Percentiles rank a stretch among this genome's conserved stretches.
phyloP scores from a whole-genome alignment of 2,329 filamentous ascomycete genomes.

The Rhinocladiella similis region DNA sequence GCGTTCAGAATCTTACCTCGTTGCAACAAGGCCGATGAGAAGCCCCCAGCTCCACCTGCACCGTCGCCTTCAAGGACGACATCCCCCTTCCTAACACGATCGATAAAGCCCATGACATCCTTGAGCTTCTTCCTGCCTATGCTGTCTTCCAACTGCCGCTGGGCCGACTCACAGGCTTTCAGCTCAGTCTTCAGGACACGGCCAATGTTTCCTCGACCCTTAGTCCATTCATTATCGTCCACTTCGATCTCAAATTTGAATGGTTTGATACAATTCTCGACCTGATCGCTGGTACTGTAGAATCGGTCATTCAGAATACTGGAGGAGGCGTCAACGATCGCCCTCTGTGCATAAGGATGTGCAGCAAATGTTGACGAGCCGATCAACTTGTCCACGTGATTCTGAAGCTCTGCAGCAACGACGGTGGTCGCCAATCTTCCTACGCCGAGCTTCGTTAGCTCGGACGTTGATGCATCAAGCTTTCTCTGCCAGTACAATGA shows the following conservation, averaged over 20 bases:
- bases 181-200: conserved; percentile 84
- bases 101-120: conserved; percentile 89
- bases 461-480: conserved; percentile 85
- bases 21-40: conserved; percentile 80
- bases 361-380: conserved; percentile 78
- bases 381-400: conserved; percentile 77
- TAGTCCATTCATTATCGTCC: conserved; percentile 83
- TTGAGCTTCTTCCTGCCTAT: conserved; percentile 82
- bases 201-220: conserved; percentile 79
- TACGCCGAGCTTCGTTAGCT: conserved; percentile 90
- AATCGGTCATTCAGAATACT: conserved; percentile 91
- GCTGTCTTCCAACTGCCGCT: conserved; percentile 71
- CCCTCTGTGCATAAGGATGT: conserved; percentile 88
- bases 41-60: conserved; percentile 84
- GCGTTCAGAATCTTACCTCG: conserved; percentile 62
- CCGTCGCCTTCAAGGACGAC: conserved; percentile 81
- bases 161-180: conserved; percentile 75
- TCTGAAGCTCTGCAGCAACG: conserved; percentile 82
- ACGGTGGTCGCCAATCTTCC: conserved; percentile 90
- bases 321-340: conserved; percentile 88
- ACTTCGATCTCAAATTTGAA: conserved; percentile 98
- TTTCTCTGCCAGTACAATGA: conserved; percentile 92
- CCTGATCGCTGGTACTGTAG: conserved; percentile 95
- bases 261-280: conserved; percentile 98
- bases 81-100: conserved; percentile 84